Evolutionary conservation across 2,329 filamentous ascomycete species (phyloP).

Genomic region (Pseudogymnoascus sp.): DNA sequence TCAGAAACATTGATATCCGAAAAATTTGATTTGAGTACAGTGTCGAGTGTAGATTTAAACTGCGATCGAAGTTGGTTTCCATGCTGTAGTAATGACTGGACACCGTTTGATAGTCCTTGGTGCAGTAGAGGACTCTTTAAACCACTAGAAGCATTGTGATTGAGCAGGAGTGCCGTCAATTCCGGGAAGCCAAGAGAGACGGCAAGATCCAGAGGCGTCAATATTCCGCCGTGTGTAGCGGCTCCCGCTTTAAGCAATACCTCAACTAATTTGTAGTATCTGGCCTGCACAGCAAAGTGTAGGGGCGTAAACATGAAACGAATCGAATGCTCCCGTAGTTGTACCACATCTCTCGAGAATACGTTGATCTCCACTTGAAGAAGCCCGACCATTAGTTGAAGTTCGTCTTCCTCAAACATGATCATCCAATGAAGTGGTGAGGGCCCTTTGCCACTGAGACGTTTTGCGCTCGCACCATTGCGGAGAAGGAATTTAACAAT

Average conservation of each 20-base stretch:
- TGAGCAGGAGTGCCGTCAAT: not conserved
- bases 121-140: not conserved
- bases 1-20: not conserved
- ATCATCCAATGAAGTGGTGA: not conserved
- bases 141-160: not conserved
- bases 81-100: not conserved
- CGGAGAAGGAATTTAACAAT: not conserved
- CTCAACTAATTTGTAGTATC: not conserved
- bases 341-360: not conserved
- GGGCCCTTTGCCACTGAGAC: not conserved
- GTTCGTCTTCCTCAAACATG: not conserved
- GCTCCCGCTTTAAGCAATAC: not conserved
- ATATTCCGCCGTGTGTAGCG: not conserved
- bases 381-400: not conserved
- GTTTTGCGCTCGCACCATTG: not conserved
- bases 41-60: not conserved
- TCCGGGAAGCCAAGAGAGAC: not conserved
- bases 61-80: not conserved
- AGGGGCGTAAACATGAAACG: not conserved
- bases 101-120: not conserved
- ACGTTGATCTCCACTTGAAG: not conserved
- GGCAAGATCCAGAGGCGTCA: not conserved
- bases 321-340: not conserved
- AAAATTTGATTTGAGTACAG: not conserved
- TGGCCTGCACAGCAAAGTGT: not conserved